phyloP scores from a whole-genome alignment of 2,329 filamentous ascomycete genomes.

The Diplodia sapinea region DNA sequence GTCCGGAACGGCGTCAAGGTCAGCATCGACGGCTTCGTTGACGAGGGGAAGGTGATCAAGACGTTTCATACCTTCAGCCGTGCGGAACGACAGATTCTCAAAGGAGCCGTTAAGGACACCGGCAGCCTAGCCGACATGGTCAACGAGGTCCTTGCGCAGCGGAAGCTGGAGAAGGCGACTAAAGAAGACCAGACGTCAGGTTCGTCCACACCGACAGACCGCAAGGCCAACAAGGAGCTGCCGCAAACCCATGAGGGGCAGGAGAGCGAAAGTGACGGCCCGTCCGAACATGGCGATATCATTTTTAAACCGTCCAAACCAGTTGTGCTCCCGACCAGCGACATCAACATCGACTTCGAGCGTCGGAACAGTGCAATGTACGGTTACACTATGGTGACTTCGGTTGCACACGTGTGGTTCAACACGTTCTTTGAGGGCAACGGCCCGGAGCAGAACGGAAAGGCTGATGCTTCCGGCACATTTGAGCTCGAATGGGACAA shows the following conservation, averaged over 20 bases:
- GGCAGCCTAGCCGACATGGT: constrained; percentile 54
- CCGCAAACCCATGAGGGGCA: not conserved
- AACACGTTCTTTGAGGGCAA: constrained; percentile 90
- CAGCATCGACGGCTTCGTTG: constrained; percentile 79
- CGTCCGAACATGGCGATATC: constrained; percentile 58
- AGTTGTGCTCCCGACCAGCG: constrained; percentile 76
- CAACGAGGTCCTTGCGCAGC: constrained; percentile 49
- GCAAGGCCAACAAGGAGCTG: constrained; percentile 27
- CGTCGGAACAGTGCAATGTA: constrained; percentile 79
- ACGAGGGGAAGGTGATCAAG: constrained; percentile 89
- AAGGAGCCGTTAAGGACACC: constrained; percentile 55
- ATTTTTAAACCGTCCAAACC: constrained; percentile 75
- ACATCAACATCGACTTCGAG: constrained; percentile 90
- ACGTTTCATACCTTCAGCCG: constrained; percentile 79
- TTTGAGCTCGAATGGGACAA: constrained; percentile 75
- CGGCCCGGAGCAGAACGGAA: constrained; percentile 70
- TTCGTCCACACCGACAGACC: constrained; percentile 29
- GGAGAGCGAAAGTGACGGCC: not conserved
- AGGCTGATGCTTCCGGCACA: constrained; percentile 70
- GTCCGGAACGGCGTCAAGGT: constrained; percentile 87
- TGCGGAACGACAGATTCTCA: constrained; percentile 72
- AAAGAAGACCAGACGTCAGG: not conserved
- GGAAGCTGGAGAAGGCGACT: constrained; percentile 34
- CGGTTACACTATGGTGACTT: constrained; percentile 84
- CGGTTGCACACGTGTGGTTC: constrained; percentile 96